Evolutionary conservation across 257 asterid species (phyloP), one percentile per base, ranked within the genome.

Genomic region (Eucommia ulmoides): DNA sequence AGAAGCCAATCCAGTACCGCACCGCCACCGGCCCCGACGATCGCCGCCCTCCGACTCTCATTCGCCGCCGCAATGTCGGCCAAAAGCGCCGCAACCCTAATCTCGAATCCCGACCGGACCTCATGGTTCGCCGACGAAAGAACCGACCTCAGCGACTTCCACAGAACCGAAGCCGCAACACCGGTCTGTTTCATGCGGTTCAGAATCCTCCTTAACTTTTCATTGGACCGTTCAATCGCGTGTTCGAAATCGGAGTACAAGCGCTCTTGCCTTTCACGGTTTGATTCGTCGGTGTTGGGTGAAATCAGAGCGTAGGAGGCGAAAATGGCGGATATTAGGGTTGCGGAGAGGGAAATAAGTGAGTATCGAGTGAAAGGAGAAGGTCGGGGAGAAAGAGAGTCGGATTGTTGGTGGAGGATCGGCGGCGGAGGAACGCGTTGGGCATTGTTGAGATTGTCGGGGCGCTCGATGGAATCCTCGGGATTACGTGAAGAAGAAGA

Each of bases 11-110:
- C 98, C 6, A 83, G 79, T 45, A 91, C 98, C 24, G 85, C 86
- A 10, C 98, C 98, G 17, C 94, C 93, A 8, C 98, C 98, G 0
- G 98, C 98, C n/a, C 74, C 83, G 11, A 85, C 94, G 51, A 91
- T 84, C 23, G 98, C 98, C 45, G 80, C 77, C 69, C 98, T 76
- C 56, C 98, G 71, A 65, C 77, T 72, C 50, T 83, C 96, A 55
- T 87, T 81, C 15, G 96, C 96, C 17, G 93, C 88, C 20, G 85
- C 93, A 68, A 91, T 91, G 51, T 91, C 98, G 2, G 98, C 98
- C 66, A 91, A 51, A 58, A 91, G 63, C 18, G 98, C 91, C 51
- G 96, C 98, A 21, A 91, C 98, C 24, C 92, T 71, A n/a, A 80
- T 71, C 77, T 91, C 98, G 48, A 91, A 91, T 41, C 94, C 98